Percentiles rank a stretch among this genome's conserved stretches.
These are phyloP conservation scores for Juncus inflexus DNA, from an alignment of 176 grass and related monocot species.

Conservation along the genomic window DNA sequence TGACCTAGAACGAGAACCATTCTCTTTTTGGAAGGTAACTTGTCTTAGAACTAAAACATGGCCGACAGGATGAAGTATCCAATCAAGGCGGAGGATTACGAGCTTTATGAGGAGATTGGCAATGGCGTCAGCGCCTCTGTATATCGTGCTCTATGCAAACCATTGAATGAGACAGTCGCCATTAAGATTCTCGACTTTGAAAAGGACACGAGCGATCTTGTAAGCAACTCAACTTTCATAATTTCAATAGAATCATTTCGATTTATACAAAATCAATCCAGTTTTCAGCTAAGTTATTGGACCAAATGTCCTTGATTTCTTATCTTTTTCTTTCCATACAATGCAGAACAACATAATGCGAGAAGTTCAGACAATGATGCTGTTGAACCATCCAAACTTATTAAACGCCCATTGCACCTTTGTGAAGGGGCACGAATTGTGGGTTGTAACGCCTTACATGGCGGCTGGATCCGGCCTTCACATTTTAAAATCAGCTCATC, in stretches of 20 bases:
- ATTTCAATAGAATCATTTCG: no score
- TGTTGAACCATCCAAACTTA: slow-evolving; percentile 90
- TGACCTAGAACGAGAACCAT: no score
- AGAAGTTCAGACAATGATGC: slow-evolving; percentile 87
- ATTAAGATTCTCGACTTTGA: slow-evolving; percentile 97
- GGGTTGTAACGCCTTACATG: slow-evolving; percentile 98
- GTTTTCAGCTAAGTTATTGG: background rate
- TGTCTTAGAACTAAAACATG: no score
- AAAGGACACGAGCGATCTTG: slow-evolving; percentile 84
- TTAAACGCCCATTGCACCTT: slow-evolving; percentile 88
- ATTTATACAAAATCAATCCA: no score
- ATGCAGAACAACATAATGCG: slow-evolving; percentile 81
- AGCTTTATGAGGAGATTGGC: slow-evolving; percentile 79
- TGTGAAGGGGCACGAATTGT: slow-evolving; percentile 49
- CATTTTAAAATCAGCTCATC: slow-evolving; percentile 87
- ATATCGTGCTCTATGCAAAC: slow-evolving; percentile 63
- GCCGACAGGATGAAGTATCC: slow-evolving; percentile 73
- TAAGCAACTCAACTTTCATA: slow-evolving; percentile 9
- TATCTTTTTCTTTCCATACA: slow-evolving; percentile 8
- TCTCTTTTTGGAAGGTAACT: no score
- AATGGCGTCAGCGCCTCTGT: slow-evolving; percentile 83
- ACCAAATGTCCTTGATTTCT: no score
- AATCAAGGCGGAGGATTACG: slow-evolving; percentile 73
- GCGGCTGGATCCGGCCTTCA: slow-evolving; percentile 90
- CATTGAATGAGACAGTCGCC: slow-evolving; percentile 62